Evolutionary conservation across 2,329 filamentous ascomycete species (phyloP), one percentile per base, ranked within the genome.

Genomic region (Sclerotinia trifoliorum): DNA sequence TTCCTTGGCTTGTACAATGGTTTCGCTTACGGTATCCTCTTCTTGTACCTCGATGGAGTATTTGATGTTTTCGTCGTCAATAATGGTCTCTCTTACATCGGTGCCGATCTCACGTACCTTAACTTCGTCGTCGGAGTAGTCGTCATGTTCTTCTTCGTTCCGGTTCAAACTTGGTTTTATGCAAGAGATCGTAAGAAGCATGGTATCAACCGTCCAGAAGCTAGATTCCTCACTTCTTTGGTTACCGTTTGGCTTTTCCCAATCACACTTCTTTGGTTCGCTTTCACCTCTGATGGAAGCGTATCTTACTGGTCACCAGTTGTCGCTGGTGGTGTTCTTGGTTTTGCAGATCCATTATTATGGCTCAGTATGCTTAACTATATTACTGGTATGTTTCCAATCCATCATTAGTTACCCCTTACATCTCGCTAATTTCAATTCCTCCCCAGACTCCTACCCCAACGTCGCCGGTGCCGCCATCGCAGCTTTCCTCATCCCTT

Each of bases 321-420:
- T 52, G 72, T 80, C 5, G 79, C 80, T 10, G 80, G 80, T 46
- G 78, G 70, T 13, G 71, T 81, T 10, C 74, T 81, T 24, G 80
- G 79, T 10, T 79, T 81, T 70, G 79, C 78, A 39, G 79, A 81
- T 69, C 79, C 80, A 11, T 70, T 81, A n/a, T 75, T 81, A 5
- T 81, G 79, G 79, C 74, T 81, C n/a, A 73, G 74, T 61, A 81
- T 81, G 80, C 71, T 81, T 56, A 81, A 79, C 65, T 81, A 81
- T 26, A 60, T 66, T 13, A 66, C 64, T 51, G 64, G 73, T 73
- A 70, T 32, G 66, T 64, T n/a, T 10, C 15, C 24, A 52, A 55
- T 55, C 35, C 39, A 46, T 44, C 56, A 24, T 42, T 11, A 21
- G n/a, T 42, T 11, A 21, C 35, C 24, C 19, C 21, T 46, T 13